Evolutionary conservation across 2,329 filamentous ascomycete genomes (phyloP), one percentile per base, ranked within the genome.

Genomic region (Trichoderma sp.): DNA sequence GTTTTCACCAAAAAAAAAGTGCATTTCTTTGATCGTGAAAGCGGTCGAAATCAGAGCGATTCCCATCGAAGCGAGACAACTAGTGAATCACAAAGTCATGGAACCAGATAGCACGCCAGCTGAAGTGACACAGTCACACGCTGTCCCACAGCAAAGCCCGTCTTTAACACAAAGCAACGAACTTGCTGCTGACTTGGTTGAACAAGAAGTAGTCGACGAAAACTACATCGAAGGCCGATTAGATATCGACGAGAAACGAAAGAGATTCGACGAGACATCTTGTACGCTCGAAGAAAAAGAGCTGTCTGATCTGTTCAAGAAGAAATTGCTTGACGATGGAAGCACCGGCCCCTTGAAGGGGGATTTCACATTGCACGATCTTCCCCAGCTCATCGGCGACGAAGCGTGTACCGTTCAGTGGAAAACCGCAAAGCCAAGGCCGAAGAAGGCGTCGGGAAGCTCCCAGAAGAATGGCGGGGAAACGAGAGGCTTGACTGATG

Each of bases 201-300:
- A 56, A 14, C 52, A 56, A 59, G 64, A 59, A 6, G 4, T 37
- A 10, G 28, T 14, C 5, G 61, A 65, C 18, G 52, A 69, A 26
- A 6, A 39, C 11, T 58, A 66, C 18, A 24, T 55, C 8, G 52
- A 68, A 34, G 60, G 54, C 30, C 63, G 34, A 3, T 21, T 69
- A 18, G 54, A 43, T 10, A 54, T 56, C 2, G 52, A 49, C 11
- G 49, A 58, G 39, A 59, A 16, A 16, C 26, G 18, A 21, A 26
- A 59, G 8, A 30, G 52, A 37, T 66, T 59, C n/a, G 56, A 58
- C 10, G 68, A 68, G 37, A 61, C 24, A 14, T 54, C 46, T 1
- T 70, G 68, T 5, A 68, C 68, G 8, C 51, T 58, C 3, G 68
- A 70, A n/a, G 68, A 70, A 16, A 70, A 70, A 32, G 68, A 70